phyloP scores from a whole-genome alignment of 495 filamentous ascomycete genomes.

The Penicillium longicatenatum region DNA sequence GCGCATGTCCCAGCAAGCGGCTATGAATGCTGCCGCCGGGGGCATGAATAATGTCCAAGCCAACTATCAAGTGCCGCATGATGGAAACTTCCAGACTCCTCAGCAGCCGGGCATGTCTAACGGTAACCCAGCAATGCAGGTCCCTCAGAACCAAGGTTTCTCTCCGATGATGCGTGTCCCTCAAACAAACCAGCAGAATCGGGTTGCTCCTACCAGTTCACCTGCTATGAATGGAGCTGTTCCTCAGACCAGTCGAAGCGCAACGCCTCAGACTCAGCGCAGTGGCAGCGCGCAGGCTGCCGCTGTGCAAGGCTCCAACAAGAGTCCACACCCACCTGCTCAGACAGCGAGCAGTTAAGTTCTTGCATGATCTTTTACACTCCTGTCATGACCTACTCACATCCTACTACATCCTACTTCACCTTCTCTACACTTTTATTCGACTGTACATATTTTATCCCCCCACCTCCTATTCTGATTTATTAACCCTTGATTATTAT shows the following conservation, averaged over 20 bases:
- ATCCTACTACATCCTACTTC: background rate
- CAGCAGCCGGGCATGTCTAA: constrained; percentile 34
- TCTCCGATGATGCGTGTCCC: constrained; percentile 73
- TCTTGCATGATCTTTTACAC: background rate
- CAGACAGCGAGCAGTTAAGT: constrained; percentile 41
- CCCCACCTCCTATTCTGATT: constrained; percentile 23
- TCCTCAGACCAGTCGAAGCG: constrained; percentile 47
- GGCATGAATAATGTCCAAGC: constrained; percentile 40
- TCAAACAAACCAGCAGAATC: constrained; percentile 53
- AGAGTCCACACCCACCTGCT: constrained; percentile 48
- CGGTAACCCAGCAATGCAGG: constrained; percentile 43
- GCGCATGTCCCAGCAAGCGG: constrained; percentile 54
- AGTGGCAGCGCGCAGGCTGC: constrained; percentile 46
- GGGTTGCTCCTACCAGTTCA: constrained; percentile 41
- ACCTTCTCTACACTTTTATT: constrained; percentile 21
- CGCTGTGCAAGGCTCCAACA: constrained; percentile 38
- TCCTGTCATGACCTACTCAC: background rate
- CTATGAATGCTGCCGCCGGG: constrained; percentile 70
- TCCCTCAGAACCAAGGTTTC: constrained; percentile 64
- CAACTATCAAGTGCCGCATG: constrained; percentile 47
- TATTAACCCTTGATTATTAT: constrained; percentile 19
- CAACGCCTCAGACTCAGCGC: constrained; percentile 53
- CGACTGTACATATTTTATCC: constrained; percentile 44
- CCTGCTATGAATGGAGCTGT: constrained; percentile 44
- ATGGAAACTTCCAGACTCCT: constrained; percentile 41